Conservation (phyloP, 495 filamentous ascomycete species). For the Penicillium antarcticum region DNA sequence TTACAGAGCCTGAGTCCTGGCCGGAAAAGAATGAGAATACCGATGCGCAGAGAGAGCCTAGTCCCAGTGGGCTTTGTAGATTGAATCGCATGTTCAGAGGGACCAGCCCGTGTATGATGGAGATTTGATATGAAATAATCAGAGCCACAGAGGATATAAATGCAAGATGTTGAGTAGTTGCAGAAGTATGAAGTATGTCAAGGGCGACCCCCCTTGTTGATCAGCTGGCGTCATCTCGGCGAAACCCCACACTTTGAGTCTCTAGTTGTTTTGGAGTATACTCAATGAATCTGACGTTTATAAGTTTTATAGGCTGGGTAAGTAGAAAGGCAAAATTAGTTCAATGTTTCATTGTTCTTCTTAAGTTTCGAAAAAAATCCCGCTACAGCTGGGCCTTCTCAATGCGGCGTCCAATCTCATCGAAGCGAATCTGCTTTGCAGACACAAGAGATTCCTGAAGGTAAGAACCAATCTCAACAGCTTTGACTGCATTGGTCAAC, state of each 20-base stretch:
- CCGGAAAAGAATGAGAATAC: constrained; percentile 14
- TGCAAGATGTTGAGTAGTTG: too few species aligned
- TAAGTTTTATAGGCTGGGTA: not conserved
- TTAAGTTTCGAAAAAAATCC: not conserved
- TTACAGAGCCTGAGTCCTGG: constrained; percentile 8
- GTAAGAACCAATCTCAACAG: constrained; percentile 55
- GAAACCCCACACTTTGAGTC: too few species aligned
- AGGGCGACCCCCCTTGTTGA: not conserved
- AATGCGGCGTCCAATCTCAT: constrained; percentile 44
- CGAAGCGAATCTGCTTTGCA: constrained; percentile 56
- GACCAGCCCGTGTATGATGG: not conserved
- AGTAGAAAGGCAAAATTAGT: too few species aligned
- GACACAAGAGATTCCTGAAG: constrained; percentile 53
- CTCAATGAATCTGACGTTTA: not conserved
- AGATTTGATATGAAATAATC: not conserved
- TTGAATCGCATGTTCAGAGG: constrained; percentile 23
- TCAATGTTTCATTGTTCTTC: not conserved
- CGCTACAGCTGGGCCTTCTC: constrained; percentile 25
- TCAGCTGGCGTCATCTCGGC: not conserved
- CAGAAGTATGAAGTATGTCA: not conserved
- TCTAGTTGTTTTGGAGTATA: too few species aligned
- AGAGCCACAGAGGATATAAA: not conserved
- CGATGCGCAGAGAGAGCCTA: constrained; percentile 25
- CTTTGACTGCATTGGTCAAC: constrained; percentile 50
- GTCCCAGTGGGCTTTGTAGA: constrained; percentile 15